Percentiles rank a stretch among this genome's conserved stretches.
These are phyloP conservation scores for Tolypocladium sp. DNA, from an alignment of 2,329 filamentous ascomycete genomes.

Conservation along the genomic window DNA sequence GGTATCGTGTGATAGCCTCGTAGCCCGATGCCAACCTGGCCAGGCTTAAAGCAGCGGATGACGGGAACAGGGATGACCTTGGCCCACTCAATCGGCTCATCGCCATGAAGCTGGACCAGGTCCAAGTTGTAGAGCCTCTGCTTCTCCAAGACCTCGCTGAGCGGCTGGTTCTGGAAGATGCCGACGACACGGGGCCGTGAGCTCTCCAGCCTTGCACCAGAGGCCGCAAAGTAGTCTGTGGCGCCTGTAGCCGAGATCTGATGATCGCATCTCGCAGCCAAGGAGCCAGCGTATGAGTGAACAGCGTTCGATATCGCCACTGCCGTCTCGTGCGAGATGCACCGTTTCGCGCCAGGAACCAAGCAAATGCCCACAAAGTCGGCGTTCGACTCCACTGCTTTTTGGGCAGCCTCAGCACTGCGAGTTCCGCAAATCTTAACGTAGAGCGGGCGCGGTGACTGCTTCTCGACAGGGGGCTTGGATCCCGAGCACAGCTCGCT, in stretches of 20 bases:
- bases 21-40: slow-evolving; percentile 58
- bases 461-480: slow-evolving; percentile 22
- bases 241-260: slow-evolving; percentile 22
- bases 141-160: slow-evolving; percentile 72
- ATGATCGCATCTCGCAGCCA: slow-evolving; percentile 21
- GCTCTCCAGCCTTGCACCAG: slow-evolving; percentile 37
- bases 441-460: slow-evolving; percentile 41
- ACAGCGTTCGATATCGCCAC: slow-evolving; percentile 72
- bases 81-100: slow-evolving; percentile 89
- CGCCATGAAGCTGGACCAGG: slow-evolving; percentile 84
- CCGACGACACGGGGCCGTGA: slow-evolving; percentile 72
- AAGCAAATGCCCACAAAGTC: slow-evolving; percentile 92
- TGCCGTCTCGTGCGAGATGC: slow-evolving; percentile 69
- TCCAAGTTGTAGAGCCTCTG: slow-evolving; percentile 72
- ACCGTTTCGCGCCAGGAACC: slow-evolving; percentile 71
- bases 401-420: slow-evolving; percentile 67
- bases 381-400: slow-evolving; percentile 77
- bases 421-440: slow-evolving; percentile 96
- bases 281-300: slow-evolving; percentile 51
- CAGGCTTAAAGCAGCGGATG: slow-evolving; percentile 74
- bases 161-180: slow-evolving; percentile 85
- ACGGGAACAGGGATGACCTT: slow-evolving; percentile 85
- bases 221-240: slow-evolving; percentile 63
- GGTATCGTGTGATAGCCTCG: slow-evolving; percentile 78
- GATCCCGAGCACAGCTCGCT: slow-evolving; percentile 64